Evolutionary conservation across 768 basidiomycete species (phyloP).

Genomic region (Candolleomyces efflorescens): DNA sequence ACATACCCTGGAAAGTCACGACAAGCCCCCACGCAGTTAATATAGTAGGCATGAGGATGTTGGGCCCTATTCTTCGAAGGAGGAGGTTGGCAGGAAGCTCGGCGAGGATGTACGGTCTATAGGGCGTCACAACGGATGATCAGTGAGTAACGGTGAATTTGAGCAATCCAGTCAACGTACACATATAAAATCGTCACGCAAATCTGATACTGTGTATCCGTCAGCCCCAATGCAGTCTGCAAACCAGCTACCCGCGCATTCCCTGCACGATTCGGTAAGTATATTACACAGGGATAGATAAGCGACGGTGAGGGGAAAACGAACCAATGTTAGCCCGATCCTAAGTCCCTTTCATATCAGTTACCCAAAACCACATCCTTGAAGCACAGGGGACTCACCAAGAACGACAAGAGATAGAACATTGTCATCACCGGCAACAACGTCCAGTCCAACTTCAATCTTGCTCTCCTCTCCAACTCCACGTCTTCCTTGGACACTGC

Average conservation of each 20-base stretch:
- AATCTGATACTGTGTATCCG: slow-evolving; percentile 35
- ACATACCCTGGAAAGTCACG: slow-evolving; percentile 36
- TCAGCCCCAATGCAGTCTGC: slow-evolving; percentile 36
- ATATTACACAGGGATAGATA: neutral
- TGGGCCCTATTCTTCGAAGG: slow-evolving; percentile 41
- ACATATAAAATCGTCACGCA: slow-evolving; percentile 28
- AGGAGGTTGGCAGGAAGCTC: slow-evolving; percentile 48
- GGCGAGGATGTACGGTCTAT: slow-evolving; percentile 38
- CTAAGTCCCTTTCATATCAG: slow-evolving; percentile 13
- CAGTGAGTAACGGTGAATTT: too few species aligned
- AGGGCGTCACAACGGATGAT: neutral
- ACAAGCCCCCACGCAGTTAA: slow-evolving; percentile 49
- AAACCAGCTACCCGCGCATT: slow-evolving; percentile 50
- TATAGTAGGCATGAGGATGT: slow-evolving; percentile 43
- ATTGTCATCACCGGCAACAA: slow-evolving; percentile 33
- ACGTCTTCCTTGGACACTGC: neutral
- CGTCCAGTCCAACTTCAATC: slow-evolving; percentile 25
- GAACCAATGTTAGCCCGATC: slow-evolving; percentile 34
- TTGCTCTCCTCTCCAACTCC: slow-evolving; percentile 15
- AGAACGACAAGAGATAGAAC: slow-evolving; percentile 34
- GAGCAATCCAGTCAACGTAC: slow-evolving; percentile 14
- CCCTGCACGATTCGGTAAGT: slow-evolving; percentile 16
- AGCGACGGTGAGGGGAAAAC: neutral
- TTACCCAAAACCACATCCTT: neutral
- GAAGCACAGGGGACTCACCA: slow-evolving; percentile 19